Conservation (phyloP, 129 eudicot species). For the Pulicaria dysenterica region DNA sequence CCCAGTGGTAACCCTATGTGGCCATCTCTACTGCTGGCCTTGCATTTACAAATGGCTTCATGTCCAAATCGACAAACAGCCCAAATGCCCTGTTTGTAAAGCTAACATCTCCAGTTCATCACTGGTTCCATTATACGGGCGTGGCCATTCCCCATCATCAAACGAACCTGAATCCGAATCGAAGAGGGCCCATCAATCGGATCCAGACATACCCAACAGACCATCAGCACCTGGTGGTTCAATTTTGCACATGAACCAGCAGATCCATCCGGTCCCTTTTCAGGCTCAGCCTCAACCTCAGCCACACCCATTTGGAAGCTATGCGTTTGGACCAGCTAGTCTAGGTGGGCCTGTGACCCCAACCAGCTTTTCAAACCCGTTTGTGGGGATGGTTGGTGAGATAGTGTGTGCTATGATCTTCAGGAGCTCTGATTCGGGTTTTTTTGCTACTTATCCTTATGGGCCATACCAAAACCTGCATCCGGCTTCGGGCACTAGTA, state of each 20-base stretch:
- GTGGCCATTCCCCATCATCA: slow-evolving; percentile 48
- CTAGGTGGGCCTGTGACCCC: slow-evolving; percentile 34
- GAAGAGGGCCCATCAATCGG: slow-evolving; percentile 38
- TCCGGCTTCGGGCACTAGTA: slow-evolving; percentile 33
- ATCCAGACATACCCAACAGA: slow-evolving; percentile 53
- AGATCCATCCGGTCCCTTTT: slow-evolving; percentile 39
- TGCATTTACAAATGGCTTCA: slow-evolving; percentile 92
- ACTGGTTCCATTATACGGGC: slow-evolving; percentile 75
- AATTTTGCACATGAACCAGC: slow-evolving; percentile 40
- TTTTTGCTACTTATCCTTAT: slow-evolving; percentile 42
- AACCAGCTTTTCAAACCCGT: slow-evolving; percentile 48
- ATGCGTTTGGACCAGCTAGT: slow-evolving; percentile 38
- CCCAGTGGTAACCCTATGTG: slow-evolving; percentile 92
- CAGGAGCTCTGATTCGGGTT: slow-evolving; percentile 46
- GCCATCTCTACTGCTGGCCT: slow-evolving; percentile 94
- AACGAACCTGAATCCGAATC: slow-evolving; percentile 32
- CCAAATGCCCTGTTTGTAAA: slow-evolving; percentile 87
- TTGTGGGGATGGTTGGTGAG: slow-evolving; percentile 71
- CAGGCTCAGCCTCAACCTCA: slow-evolving; percentile 45
- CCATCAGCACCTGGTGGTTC: slow-evolving; percentile 58
- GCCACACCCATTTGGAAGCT: slow-evolving; percentile 45
- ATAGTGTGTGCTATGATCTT: slow-evolving; percentile 64
- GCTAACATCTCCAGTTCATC: slow-evolving; percentile 63
- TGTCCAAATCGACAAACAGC: slow-evolving; percentile 49
- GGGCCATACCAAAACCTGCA: slow-evolving; percentile 39